Percentiles rank a stretch among this genome's conserved stretches.
Evolutionary conservation across 306 rosid species (phyloP).

Genomic region (Fragaria vesca): DNA sequence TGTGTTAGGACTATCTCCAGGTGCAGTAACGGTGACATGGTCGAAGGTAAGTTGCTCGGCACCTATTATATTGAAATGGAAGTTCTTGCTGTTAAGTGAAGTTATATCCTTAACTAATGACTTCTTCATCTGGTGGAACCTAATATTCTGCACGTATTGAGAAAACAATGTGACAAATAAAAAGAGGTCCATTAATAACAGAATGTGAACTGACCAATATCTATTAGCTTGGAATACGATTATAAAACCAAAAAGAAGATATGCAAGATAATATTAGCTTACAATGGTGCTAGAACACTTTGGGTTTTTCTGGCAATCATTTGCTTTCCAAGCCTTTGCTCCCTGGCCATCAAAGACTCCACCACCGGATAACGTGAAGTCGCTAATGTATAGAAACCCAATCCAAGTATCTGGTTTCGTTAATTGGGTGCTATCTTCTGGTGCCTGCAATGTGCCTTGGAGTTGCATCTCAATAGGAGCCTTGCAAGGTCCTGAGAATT

Average conservation of each 20-base stretch:
- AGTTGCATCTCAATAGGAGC: slow-evolving; percentile 28
- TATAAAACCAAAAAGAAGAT: neutral
- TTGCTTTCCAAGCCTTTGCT: slow-evolving; percentile 30
- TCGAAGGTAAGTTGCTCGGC: neutral
- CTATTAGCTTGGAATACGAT: neutral
- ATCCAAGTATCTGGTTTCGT: slow-evolving; percentile 34
- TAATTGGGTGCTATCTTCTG: neutral
- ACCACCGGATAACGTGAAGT: slow-evolving; percentile 35
- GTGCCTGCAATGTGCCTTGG: slow-evolving; percentile 40
- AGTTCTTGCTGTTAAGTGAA: slow-evolving; percentile 1
- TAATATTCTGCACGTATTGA: slow-evolving; percentile 29
- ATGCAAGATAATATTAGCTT: neutral
- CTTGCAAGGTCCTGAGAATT: slow-evolving; percentile 39
- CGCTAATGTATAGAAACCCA: slow-evolving; percentile 18
- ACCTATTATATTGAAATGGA: neutral
- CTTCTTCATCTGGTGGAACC: slow-evolving; percentile 16
- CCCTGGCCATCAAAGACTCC: slow-evolving; percentile 57
- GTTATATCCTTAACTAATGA: neutral
- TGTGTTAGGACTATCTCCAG: slow-evolving; percentile 2
- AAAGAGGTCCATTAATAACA: neutral
- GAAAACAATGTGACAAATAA: neutral
- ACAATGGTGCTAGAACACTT: slow-evolving; percentile 19
- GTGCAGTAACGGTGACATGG: neutral
- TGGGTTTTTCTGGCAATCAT: slow-evolving; percentile 19
- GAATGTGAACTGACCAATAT: neutral